Conservation (phyloP, 192 early-diverging fungal genomes). For the Linderina pennispora region DNA sequence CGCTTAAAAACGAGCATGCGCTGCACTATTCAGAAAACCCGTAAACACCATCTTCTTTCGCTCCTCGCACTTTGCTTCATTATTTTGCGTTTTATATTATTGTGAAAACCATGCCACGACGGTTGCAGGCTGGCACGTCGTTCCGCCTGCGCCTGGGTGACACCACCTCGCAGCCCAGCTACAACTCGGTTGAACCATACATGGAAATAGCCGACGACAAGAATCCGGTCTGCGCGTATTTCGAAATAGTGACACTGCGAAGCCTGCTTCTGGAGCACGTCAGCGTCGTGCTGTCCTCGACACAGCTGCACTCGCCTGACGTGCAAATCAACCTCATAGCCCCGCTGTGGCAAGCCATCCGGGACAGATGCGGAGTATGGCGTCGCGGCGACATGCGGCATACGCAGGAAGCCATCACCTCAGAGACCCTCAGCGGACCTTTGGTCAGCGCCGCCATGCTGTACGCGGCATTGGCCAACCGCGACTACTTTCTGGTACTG, state of each 20-base stretch:
- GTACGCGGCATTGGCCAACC: conserved; percentile 36
- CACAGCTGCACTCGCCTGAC: conserved; percentile 35
- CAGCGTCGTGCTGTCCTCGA: conserved; percentile 21
- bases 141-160: conserved; percentile 3
- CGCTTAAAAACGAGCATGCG: no score
- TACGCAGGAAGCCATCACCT: conserved; percentile 1
- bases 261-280: conserved; percentile 31
- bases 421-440: conserved; percentile 6
- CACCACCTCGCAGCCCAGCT: no score
- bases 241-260: conserved; percentile 22
- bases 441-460: conserved; percentile 33
- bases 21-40: no score
- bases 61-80: no score
- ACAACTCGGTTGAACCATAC: no score
- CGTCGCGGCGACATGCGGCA: conserved; percentile 27
- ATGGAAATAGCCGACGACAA: conserved; percentile 16
- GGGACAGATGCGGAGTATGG: conserved; percentile 32
- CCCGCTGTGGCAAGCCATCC: conserved; percentile 27
- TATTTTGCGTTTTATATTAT: no score
- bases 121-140: no score
- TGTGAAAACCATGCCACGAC: no score
- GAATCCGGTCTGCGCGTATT: conserved; percentile 29
- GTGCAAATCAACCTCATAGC: conserved; percentile 35
- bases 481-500: conserved; percentile 32
- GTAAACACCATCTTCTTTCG: no score